Evolutionary conservation across 257 asterid genomes (phyloP), one percentile per base, ranked within the genome.

Genomic region (Osmanthus fragrans): DNA sequence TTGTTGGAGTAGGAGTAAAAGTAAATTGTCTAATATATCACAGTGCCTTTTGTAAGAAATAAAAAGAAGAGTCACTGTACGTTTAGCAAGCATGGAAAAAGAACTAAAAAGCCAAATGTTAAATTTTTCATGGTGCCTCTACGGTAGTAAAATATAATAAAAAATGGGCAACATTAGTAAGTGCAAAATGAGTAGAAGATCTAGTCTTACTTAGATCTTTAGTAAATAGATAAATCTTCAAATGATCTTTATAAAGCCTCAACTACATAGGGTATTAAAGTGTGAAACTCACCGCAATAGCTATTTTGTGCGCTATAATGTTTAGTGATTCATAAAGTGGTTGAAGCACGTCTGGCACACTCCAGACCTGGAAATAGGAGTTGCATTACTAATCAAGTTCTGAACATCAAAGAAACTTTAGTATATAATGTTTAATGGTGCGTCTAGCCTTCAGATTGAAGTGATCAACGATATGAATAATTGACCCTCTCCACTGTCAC

Each of bases 401-500:
- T 32, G 29, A 47, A 40, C 68, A 36, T 19, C 3, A 70, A 67
- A 64, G n/a, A 60, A 58, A 72, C 29, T 34, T 27, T 3, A 75
- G 1, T 15, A 66, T 34, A 47, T 51, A 25, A 2, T 9, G 84
- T 13, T 9, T n/a, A 30, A 23, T 6, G 40, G 16, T 21, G 8
- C 32, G 29, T 63, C 34, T 25, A 65, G 90, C 98, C 99, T 96
- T 91, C 1, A 95, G 87, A 82, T 90, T 93, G 32, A 91, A 81
- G 88, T 95, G 99, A 81, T 95, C 99, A 49, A 95, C 97, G n/a
- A 95, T 93, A 83, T 95, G 98, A 77, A 95, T 93, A 80, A 93
- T 95, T n/a, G 99, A 95, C 66, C 99, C 99, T 76, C 99, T 76
- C 99, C 98, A 70, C 99, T 98, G 13, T 95, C 99, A 58, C 93